Conservation (phyloP, 2,329 filamentous ascomycete genomes). For the Pyrenophora seminiperda region DNA sequence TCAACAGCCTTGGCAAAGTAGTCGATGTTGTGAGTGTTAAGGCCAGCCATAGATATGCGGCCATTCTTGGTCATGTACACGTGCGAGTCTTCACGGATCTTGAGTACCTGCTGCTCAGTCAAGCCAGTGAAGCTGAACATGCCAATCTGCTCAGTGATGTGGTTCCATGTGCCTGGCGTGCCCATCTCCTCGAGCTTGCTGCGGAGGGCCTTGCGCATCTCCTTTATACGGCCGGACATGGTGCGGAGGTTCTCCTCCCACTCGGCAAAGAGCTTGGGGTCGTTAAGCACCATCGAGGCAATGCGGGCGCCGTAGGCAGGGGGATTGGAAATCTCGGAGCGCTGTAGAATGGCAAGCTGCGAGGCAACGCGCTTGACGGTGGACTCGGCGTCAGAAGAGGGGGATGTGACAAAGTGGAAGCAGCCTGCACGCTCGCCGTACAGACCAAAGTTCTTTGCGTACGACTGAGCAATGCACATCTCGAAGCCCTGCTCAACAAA, state of each 20-base stretch:
- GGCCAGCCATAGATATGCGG: conserved; percentile 96
- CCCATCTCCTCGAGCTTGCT: conserved; percentile 80
- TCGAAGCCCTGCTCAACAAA: conserved; percentile 91
- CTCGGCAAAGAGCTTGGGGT: conserved; percentile 77
- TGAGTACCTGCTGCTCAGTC: conserved; percentile 72
- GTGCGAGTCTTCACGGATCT: conserved; percentile 72
- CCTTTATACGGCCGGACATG: conserved; percentile 94
- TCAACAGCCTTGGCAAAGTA: conserved; percentile 92
- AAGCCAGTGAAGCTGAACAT: conserved; percentile 97
- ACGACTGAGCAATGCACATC: conserved; percentile 59
- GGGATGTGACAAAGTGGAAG: conserved; percentile 88
- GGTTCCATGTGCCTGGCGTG: conserved; percentile 91
- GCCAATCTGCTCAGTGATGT: conserved; percentile 98
- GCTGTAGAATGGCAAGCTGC: conserved; percentile 91
- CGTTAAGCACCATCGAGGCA: conserved; percentile 82
- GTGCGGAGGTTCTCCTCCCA: conserved; percentile 91
- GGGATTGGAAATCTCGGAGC: conserved; percentile 96
- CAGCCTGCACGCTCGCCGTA: conserved; percentile 96
- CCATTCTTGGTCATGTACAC: conserved; percentile 98
- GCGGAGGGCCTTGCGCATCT: conserved; percentile 82
- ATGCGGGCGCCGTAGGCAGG: conserved; percentile 93
- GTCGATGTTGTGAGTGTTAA: conserved; percentile 89
- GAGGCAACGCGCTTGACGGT: conserved; percentile 72
- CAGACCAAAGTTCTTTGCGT: conserved; percentile 70
- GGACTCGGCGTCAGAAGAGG: conserved; percentile 68